A percentile compares a stretch with the other conserved stretches of the same genome.
Evolutionary conservation across 1,284 basidiomycete genomes (phyloP).

Genomic region (Cystobasidium sp.): DNA sequence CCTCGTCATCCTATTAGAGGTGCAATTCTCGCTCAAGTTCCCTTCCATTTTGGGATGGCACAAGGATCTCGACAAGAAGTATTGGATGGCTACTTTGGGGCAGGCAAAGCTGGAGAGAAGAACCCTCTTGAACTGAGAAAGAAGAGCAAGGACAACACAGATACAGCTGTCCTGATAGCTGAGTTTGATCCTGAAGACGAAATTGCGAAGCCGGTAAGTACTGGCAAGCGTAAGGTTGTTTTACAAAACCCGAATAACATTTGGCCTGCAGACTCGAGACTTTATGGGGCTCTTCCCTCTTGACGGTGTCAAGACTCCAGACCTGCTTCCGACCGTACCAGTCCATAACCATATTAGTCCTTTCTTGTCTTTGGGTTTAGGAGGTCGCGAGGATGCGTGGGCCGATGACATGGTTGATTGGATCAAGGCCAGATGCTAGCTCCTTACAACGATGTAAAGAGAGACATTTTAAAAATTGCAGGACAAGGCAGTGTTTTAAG

Average conservation of each 20-base stretch:
- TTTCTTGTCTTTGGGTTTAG: constrained; percentile 25
- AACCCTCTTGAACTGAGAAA: constrained; percentile 12
- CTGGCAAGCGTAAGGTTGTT: background rate
- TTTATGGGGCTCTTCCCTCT: constrained; percentile 29
- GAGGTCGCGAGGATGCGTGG: constrained; percentile 30
- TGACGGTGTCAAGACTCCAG: constrained; percentile 11
- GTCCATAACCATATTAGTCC: constrained; percentile 34
- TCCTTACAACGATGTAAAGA: constrained; percentile 1
- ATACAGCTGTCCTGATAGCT: constrained; percentile 15
- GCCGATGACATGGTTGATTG: constrained; percentile 9
- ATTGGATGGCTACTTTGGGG: constrained; percentile 15
- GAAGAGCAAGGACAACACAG: constrained; percentile 36
- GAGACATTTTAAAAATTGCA: background rate
- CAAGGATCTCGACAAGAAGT: constrained; percentile 3
- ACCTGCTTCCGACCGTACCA: constrained; percentile 4
- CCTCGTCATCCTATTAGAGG: constrained; percentile 20
- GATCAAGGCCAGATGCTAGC: constrained; percentile 18
- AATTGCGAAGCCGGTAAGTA: constrained; percentile 24
- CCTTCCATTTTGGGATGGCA: constrained; percentile 11
- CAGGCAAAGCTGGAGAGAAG: constrained; percentile 8
- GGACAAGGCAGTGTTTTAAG: no score
- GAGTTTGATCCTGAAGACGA: constrained; percentile 23
- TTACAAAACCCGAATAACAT: background rate
- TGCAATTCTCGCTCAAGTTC: constrained; percentile 32
- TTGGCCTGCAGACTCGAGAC: constrained; percentile 14